Base-by-base conservation (phyloP, 768 basidiomycete species). In the Mycena amicta region DNA sequence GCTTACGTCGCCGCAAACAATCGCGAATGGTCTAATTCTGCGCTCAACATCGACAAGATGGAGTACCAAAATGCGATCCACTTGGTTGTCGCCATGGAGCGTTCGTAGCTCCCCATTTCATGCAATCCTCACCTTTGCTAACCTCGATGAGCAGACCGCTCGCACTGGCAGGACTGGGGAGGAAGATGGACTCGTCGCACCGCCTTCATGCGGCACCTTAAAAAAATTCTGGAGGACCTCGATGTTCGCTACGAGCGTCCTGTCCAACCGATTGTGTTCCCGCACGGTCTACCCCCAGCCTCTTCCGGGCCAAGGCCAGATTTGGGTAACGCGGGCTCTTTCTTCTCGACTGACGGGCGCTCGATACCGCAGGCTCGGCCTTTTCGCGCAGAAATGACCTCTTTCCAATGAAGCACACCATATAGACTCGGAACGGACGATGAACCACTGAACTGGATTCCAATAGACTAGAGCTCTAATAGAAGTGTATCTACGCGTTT, bases 111-210 rank as follows among this genome's bases (percentile, higher is more conserved):
- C 47, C 12, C 46, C 33, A 50, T 31, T 16, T 27, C 29, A 22
- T n/a, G 28, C 52, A 27, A 12, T 4, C 4, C 28, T 28, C 33
- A 37, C 33, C 33, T 37, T 31, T 26, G 23, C 60, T 56, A 22
- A 62, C 56, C 29, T 41, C 45, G 40, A 49, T 18, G 56, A n/a
- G n/a, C n/a, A 89, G 88, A 92, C 72, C 85, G 88, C 52, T 80
- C 86, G 33, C 91, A 90, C 67, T 93, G 90, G 91, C 91, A 92
- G 68, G 89, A 92, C 67, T 93, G 90, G 90, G 90, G 88, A 49
- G 91, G 83, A 20, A 78, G 90, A 56, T 91, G 88, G 90, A 77
- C 75, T 6, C 85, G 90, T 46, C 85, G 90, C 61, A 92, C 83
- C 12, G 76, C 73, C 23, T 89, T 92, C 71, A 92, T 92, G 90